A percentile compares a stretch with the other conserved stretches of the same genome.
phyloP scores from a whole-genome alignment of 2,329 filamentous ascomycete genomes.

The Sporothrix humicola region DNA sequence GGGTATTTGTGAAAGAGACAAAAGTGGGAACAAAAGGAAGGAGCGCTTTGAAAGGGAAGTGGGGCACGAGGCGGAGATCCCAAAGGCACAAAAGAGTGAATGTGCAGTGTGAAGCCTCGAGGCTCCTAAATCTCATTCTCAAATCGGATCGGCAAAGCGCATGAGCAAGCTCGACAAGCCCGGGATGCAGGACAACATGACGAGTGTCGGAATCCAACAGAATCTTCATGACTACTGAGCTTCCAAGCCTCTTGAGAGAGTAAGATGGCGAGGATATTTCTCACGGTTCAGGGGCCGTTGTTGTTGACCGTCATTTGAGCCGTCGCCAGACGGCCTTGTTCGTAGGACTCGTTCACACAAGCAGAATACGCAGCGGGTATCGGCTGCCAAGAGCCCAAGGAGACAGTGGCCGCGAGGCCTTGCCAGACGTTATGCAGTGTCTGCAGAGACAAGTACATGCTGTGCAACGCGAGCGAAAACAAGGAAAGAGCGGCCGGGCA shows the following conservation, averaged over 20 bases:
- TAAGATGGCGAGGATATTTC: not conserved
- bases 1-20: not conserved
- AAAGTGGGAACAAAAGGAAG: conserved; percentile 9
- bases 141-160: no score
- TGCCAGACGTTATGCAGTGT: not conserved
- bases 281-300: no score
- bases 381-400: not conserved
- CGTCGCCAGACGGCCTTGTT: no score
- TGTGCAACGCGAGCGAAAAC: conserved; percentile 22
- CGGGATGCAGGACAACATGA: not conserved
- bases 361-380: not conserved
- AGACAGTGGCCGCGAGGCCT: conserved; percentile 20
- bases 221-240: no score
- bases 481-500: conserved; percentile 11
- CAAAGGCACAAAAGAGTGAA: not conserved
- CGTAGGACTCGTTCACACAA: not conserved
- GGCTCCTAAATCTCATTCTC: not conserved
- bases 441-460: conserved; percentile 15
- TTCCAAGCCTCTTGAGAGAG: not conserved
- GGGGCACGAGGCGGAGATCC: not conserved
- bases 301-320: no score
- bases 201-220: no score
- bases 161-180: no score
- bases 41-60: conserved; percentile 23
- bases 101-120: not conserved